Evolutionary conservation across 2,329 filamentous ascomycete species (phyloP).

Genomic region (Ascochyta pisi): DNA sequence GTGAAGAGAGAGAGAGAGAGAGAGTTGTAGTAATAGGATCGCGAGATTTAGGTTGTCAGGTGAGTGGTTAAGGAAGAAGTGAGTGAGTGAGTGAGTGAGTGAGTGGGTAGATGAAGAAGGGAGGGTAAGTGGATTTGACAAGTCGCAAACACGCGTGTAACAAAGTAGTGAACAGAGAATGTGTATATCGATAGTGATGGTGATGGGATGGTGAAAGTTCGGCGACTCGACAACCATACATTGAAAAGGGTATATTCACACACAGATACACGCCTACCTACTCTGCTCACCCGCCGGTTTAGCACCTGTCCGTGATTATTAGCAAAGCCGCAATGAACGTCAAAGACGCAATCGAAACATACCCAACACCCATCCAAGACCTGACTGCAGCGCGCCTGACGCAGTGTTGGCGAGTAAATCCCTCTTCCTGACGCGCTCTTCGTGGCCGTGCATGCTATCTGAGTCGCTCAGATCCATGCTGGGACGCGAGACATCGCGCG

Average conservation of each 20-base stretch:
- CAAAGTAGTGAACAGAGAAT: too few species aligned
- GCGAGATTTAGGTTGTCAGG: too few species aligned
- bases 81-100: too few species aligned
- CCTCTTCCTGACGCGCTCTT: conserved; percentile 67
- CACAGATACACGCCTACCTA: neutral
- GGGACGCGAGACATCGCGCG: conserved; percentile 22
- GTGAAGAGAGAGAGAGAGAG: too few species aligned
- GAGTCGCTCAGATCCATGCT: conserved; percentile 48
- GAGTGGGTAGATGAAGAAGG: too few species aligned
- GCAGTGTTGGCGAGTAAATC: conserved; percentile 74
- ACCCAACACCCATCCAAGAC: conserved; percentile 70
- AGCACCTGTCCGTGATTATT: conserved; percentile 28
- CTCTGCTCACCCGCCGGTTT: conserved; percentile 35
- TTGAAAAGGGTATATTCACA: neutral
- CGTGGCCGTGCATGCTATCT: conserved; percentile 35
- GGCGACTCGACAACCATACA: too few species aligned
- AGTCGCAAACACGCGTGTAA: too few species aligned
- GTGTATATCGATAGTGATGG: too few species aligned
- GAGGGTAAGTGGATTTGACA: too few species aligned
- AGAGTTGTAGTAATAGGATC: too few species aligned
- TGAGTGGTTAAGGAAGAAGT: too few species aligned
- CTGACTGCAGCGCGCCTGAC: conserved; percentile 66
- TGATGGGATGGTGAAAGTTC: too few species aligned
- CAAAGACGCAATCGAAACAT: conserved; percentile 24
- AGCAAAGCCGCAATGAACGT: neutral